phyloP scores from a whole-genome alignment of 371 early-diverging fungal genomes.

The Rhizopus sp. region DNA sequence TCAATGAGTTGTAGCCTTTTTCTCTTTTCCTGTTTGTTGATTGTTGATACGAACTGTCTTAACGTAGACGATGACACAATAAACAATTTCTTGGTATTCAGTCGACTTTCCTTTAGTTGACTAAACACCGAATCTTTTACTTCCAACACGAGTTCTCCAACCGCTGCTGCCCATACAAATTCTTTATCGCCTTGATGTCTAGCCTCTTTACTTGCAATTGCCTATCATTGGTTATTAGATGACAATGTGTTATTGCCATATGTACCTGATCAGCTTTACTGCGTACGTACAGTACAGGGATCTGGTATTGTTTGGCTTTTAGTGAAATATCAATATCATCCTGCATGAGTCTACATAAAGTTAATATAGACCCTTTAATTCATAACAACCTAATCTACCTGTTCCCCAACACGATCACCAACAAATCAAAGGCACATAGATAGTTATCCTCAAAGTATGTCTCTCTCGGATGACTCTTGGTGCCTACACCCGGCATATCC shows the following conservation, averaged over 20 bases:
- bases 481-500: conserved; percentile 57
- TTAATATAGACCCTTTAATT: neutral
- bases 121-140: conserved; percentile 37
- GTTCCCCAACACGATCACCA: conserved; percentile 49
- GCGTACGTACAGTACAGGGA: conserved; percentile 45
- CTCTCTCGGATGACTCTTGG: conserved; percentile 37
- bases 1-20: conserved; percentile 31
- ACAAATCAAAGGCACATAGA: conserved; percentile 48
- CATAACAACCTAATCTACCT: conserved; percentile 25
- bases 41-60: conserved; percentile 34
- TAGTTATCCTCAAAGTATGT: conserved; percentile 54
- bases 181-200: conserved; percentile 20
- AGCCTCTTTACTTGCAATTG: conserved; percentile 36
- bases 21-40: conserved; percentile 33
- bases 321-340: conserved; percentile 39
- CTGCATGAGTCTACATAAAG: conserved; percentile 28
- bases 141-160: conserved; percentile 38
- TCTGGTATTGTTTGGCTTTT: conserved; percentile 36
- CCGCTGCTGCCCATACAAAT: conserved; percentile 36
- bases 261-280: conserved; percentile 51
- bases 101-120: conserved; percentile 34
- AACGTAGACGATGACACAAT: conserved; percentile 45
- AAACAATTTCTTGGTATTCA: conserved; percentile 41
- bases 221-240: conserved; percentile 18
- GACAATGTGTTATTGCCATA: neutral